Conservation (phyloP, 257 asterid species). For the Penstemon eatonii region DNA sequence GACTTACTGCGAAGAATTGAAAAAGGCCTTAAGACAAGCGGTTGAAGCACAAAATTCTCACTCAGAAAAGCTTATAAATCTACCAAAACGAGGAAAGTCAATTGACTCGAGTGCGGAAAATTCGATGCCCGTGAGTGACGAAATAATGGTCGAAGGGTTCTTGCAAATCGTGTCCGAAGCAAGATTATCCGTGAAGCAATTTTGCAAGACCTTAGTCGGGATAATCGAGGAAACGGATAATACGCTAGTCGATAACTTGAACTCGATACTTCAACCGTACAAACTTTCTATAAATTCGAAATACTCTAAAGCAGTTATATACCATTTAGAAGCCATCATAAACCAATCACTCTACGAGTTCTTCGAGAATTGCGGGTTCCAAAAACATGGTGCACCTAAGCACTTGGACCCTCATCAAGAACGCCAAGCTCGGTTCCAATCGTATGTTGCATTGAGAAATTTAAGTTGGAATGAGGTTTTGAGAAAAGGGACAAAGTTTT, state of each 20-base stretch:
- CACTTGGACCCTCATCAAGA: constrained; percentile 65
- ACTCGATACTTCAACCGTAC: constrained; percentile 60
- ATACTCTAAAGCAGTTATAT: constrained; percentile 30
- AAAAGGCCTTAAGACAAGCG: constrained; percentile 60
- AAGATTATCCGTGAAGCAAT: constrained; percentile 76
- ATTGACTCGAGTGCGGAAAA: constrained; percentile 41
- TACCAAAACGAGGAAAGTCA: constrained; percentile 39
- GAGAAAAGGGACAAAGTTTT: constrained; percentile 81
- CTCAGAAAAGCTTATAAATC: constrained; percentile 38
- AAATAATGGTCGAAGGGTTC: constrained; percentile 83
- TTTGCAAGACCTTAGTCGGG: constrained; percentile 65
- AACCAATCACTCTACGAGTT: constrained; percentile 81
- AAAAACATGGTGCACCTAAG: constrained; percentile 66
- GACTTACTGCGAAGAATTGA: constrained; percentile 74
- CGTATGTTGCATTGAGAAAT: constrained; percentile 74
- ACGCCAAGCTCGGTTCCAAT: constrained; percentile 61
- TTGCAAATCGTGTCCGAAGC: constrained; percentile 86
- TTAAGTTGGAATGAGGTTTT: constrained; percentile 90
- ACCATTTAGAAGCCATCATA: constrained; percentile 82
- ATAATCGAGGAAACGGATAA: constrained; percentile 57
- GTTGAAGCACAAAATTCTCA: constrained; percentile 38
- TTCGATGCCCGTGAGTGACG: constrained; percentile 1
- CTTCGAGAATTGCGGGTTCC: constrained; percentile 79
- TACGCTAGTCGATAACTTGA: constrained; percentile 51
- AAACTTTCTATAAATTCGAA: constrained; percentile 60